Base-by-base conservation (phyloP, 257 asterid genomes). In the Solanum appendiculatum region DNA sequence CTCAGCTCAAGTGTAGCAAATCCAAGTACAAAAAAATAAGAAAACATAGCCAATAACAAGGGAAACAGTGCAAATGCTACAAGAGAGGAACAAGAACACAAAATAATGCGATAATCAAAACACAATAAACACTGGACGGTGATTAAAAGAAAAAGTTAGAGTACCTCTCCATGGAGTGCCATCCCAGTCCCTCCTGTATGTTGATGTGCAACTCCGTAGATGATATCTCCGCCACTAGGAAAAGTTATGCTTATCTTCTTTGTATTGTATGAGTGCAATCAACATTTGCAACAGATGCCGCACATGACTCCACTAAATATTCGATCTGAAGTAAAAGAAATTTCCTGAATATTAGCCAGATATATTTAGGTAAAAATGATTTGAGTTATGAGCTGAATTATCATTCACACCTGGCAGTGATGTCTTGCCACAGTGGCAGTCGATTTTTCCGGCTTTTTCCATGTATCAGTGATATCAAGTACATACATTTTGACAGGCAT, bases 151-250 rank as follows among this genome's bases (percentile, higher is more conserved):
- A 73, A 34, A 23, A 36, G 44, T 39, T 23, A n/a, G 74, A 75
- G 77, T 90, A 95, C 98, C 97, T 93, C 94, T 80, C 97, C 98
- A 54, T 91, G 90, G 4, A 94, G 93, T 70, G 95, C 39, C 63
- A 91, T 87, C 39, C 93, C 97, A 37, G 51, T 81, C 39, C 94
- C 98, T 36, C 95, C 97, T 0, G 93, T 82, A 87, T 95, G 97
- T 78, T 93, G 97, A 91, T 95, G 98, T 40, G 95, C 94, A 60
- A 91, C 96, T 39, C 95, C 97, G 44, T 94, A 94, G 68, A 95
- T 87, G 69, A 95, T 85, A 87, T 95, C 90, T 51, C 98, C 97
- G 9, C 95, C 93, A 27, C 70, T 82, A 10, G 95, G 94, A 56
- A 93, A 84, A 86, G 86, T 73, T 74, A 93, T 33, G 23, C 89